Conservation (phyloP, 73 alveolate species). For the Uronychia binucleata region DNA sequence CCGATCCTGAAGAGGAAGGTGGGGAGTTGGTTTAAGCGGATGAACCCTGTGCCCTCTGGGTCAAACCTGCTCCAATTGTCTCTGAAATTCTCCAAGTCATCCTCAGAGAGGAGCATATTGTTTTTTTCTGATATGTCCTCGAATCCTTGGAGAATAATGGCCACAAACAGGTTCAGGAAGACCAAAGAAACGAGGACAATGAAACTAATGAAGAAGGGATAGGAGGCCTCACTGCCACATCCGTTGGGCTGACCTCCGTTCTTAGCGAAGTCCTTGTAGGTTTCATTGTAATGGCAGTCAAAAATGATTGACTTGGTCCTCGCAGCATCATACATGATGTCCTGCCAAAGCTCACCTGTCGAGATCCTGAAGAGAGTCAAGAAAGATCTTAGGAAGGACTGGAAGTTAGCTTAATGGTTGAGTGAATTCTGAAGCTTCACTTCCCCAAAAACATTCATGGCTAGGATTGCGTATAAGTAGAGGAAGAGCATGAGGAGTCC, state of each 20-base stretch:
- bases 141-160: slow-evolving; percentile 35
- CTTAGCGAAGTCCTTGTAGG: slow-evolving; percentile 1
- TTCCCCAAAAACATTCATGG: slow-evolving; percentile 82
- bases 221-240: not conserved
- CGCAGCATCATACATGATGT: slow-evolving; percentile 26
- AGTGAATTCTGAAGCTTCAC: slow-evolving; percentile 44
- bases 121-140: not conserved
- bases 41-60: slow-evolving; percentile 1
- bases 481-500: slow-evolving; percentile 81
- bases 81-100: not conserved
- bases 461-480: slow-evolving; percentile 89
- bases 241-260: not conserved
- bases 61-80: slow-evolving; percentile 4
- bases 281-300: not conserved
- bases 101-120: not conserved
- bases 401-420: slow-evolving; percentile 10
- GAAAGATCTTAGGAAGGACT: slow-evolving; percentile 30
- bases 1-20: slow-evolving; percentile 12
- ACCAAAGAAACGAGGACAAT: not conserved
- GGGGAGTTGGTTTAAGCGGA: not conserved
- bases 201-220: slow-evolving; percentile 10
- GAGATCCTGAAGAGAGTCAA: slow-evolving; percentile 18
- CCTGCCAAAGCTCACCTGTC: slow-evolving; percentile 62
- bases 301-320: not conserved
- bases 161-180: slow-evolving; percentile 35